phyloP scores from a whole-genome alignment of 2,329 filamentous ascomycete genomes.

The Penicillium sp. region DNA sequence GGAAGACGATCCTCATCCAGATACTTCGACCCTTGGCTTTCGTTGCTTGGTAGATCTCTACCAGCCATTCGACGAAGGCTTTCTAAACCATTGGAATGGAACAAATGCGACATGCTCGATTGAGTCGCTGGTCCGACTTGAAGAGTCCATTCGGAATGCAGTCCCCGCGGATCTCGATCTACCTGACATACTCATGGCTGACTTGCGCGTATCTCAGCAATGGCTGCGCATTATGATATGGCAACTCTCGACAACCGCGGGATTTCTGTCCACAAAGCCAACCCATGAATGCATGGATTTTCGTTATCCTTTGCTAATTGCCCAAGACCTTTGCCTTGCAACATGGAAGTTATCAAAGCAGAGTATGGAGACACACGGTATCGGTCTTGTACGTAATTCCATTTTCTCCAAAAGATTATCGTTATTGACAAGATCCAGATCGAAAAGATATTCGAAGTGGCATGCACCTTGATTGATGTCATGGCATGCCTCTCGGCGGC shows the following conservation, averaged over 20 bases:
- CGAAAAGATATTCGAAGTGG: slow-evolving; percentile 76
- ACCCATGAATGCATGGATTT: slow-evolving; percentile 61
- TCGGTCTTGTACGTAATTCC: slow-evolving; percentile 61
- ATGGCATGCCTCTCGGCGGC: slow-evolving; percentile 64
- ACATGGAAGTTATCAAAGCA: slow-evolving; percentile 69
- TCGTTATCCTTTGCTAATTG: slow-evolving; percentile 62
- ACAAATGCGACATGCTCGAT: slow-evolving; percentile 45
- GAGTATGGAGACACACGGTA: slow-evolving; percentile 71
- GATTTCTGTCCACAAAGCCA: slow-evolving; percentile 62
- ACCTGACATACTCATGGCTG: slow-evolving; percentile 65
- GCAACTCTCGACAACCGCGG: slow-evolving; percentile 67
- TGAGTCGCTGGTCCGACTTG: slow-evolving; percentile 48
- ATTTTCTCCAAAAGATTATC: too few species aligned
- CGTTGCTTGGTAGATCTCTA: slow-evolving; percentile 61
- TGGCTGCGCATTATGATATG: slow-evolving; percentile 71
- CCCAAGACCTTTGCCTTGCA: slow-evolving; percentile 62
- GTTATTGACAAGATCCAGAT: slow-evolving; percentile 49
- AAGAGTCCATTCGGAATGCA: slow-evolving; percentile 53
- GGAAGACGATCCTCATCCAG: slow-evolving; percentile 50
- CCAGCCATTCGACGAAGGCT: slow-evolving; percentile 62
- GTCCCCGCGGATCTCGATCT: slow-evolving; percentile 54
- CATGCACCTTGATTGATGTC: slow-evolving; percentile 70
- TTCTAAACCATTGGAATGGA: slow-evolving; percentile 65
- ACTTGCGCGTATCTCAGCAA: slow-evolving; percentile 66
- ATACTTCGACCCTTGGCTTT: slow-evolving; percentile 59